A percentile compares a stretch with the other conserved stretches of the same genome.
Evolutionary conservation across 2,329 filamentous ascomycete species (phyloP).

Genomic region (Clarireedia monteithiana): DNA sequence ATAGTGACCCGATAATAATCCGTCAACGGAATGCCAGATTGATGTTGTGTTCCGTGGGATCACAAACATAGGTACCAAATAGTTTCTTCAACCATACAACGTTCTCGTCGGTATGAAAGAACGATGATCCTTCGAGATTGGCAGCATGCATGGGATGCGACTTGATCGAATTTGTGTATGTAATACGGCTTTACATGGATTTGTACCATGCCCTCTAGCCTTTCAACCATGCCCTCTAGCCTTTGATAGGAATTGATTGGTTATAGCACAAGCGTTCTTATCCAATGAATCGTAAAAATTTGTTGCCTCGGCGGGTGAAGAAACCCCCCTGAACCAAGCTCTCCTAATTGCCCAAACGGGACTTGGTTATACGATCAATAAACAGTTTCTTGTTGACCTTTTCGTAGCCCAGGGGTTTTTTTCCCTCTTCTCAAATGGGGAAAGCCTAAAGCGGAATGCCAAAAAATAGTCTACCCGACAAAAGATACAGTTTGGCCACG

Average conservation of each 20-base stretch:
- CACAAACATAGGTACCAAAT: background rate
- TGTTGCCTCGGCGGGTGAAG: constrained; percentile 14
- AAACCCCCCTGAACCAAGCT: background rate
- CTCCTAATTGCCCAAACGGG: background rate
- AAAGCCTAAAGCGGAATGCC: background rate
- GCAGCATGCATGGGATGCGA: background rate
- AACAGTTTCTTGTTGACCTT: background rate
- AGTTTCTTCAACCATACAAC: constrained; percentile 5
- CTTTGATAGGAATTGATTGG: constrained; percentile 15
- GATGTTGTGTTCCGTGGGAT: background rate
- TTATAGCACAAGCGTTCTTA: constrained; percentile 11
- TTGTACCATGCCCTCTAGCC: background rate
- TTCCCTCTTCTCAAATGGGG: background rate
- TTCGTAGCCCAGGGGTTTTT: background rate
- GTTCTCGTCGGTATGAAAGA: background rate
- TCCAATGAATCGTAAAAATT: constrained; percentile 19
- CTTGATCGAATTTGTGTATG: background rate
- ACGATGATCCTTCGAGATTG: background rate
- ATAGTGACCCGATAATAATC: background rate
- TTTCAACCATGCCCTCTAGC: background rate
- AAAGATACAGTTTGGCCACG: background rate
- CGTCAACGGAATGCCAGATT: background rate
- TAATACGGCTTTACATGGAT: background rate
- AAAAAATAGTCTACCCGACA: background rate
- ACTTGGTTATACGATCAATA: background rate